Percentiles rank a stretch among this genome's conserved stretches.
Conservation (phyloP, 495 filamentous ascomycete species). For the Podospora conica region DNA sequence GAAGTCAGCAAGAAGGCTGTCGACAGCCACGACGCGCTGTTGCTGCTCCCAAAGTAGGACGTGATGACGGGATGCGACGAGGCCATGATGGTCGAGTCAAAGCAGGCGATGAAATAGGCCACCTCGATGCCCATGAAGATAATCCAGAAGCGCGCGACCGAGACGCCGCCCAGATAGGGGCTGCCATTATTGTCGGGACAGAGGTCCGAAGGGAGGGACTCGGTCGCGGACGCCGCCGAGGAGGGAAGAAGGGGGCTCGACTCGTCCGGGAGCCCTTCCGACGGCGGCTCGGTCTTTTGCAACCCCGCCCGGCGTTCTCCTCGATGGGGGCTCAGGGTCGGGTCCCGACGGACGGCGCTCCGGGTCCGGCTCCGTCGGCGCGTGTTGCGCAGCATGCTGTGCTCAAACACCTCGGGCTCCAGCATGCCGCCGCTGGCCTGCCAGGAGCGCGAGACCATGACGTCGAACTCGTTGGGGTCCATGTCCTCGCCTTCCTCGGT, state of each 20-base stretch:
- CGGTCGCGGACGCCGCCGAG: background rate
- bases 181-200: constrained; percentile 7
- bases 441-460: constrained; percentile 35
- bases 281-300: background rate
- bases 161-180: constrained; percentile 33
- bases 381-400: constrained; percentile 32
- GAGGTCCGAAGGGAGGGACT: constrained; percentile 8
- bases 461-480: constrained; percentile 38
- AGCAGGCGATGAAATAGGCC: constrained; percentile 43
- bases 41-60: constrained; percentile 67
- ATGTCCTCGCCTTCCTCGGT: constrained; percentile 22
- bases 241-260: constrained; percentile 14
- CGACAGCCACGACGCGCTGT: constrained; percentile 74
- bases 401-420: constrained; percentile 35
- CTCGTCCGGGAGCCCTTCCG: constrained; percentile 3
- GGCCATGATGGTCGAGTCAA: constrained; percentile 76
- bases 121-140: constrained; percentile 34
- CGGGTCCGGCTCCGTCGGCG: constrained; percentile 7
- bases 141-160: constrained; percentile 32
- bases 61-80: constrained; percentile 78
- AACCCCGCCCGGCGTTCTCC: background rate
- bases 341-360: background rate
- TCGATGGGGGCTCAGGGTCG: constrained; percentile 6
- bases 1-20: constrained; percentile 73
- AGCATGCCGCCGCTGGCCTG: constrained; percentile 29